These are phyloP conservation scores for Verticillium klebahnii DNA, from an alignment of 2,329 filamentous ascomycete species.

Conservation along the genomic window DNA sequence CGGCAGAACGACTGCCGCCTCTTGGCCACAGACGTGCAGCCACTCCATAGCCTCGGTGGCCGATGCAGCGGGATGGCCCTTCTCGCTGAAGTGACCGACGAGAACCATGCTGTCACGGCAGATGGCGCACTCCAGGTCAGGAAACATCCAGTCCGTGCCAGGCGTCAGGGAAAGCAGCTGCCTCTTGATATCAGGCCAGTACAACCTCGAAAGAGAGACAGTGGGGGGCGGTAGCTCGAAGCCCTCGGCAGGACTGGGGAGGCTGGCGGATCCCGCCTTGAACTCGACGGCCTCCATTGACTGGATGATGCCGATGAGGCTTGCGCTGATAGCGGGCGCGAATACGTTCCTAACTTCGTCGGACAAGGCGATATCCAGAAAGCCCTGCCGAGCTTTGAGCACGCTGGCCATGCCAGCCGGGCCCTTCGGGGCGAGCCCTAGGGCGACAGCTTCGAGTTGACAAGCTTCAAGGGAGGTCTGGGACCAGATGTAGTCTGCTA, in stretches of 20 bases:
- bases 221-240: neutral
- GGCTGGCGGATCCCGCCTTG: too few relatives aligned
- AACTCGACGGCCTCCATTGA: too few relatives aligned
- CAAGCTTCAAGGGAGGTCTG: too few relatives aligned
- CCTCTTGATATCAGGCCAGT: neutral
- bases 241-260: too few relatives aligned
- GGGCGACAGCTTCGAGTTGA: too few relatives aligned
- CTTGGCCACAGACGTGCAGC: neutral
- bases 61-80: neutral
- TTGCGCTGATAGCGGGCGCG: neutral
- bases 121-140: neutral
- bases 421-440: too few relatives aligned
- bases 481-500: too few relatives aligned
- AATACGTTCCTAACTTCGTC: too few relatives aligned
- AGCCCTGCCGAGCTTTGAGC: too few relatives aligned
- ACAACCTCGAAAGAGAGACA: neutral
- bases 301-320: neutral
- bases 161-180: neutral
- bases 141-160: neutral
- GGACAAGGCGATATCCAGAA: too few relatives aligned
- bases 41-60: neutral
- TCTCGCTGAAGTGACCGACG: neutral
- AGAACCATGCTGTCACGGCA: neutral
- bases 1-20: neutral
- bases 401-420: too few relatives aligned